phyloP scores from a whole-genome alignment of 768 basidiomycete species.

The Vararia minispora region DNA sequence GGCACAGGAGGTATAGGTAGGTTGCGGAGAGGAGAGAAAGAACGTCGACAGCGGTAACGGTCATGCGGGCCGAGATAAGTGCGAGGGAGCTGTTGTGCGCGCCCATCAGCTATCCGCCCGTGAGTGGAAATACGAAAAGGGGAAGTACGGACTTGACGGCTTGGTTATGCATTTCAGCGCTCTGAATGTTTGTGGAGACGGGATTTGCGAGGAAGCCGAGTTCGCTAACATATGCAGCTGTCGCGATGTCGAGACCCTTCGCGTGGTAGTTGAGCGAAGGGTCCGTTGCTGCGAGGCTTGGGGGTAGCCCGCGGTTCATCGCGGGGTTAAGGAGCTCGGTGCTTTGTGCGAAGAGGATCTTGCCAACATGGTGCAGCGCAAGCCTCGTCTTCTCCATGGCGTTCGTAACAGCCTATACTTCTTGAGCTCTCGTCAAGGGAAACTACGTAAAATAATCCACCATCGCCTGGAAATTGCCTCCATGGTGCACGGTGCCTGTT shows the following conservation, averaged over 20 bases:
- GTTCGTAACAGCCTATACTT: constrained; percentile 77
- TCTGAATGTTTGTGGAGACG: constrained; percentile 71
- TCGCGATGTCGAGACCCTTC: constrained; percentile 76
- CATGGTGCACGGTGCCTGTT: constrained; percentile 56
- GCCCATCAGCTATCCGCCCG: neutral
- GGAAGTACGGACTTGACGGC: constrained; percentile 59
- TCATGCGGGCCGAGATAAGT: constrained; percentile 68
- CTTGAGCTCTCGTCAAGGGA: too few relatives aligned
- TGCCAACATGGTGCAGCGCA: constrained; percentile 34
- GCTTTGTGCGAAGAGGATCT: constrained; percentile 34
- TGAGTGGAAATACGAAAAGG: constrained; percentile 11
- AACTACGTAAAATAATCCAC: too few relatives aligned
- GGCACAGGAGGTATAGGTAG: constrained; percentile 65
- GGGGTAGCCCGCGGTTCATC: constrained; percentile 75
- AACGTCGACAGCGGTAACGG: constrained; percentile 64
- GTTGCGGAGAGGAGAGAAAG: constrained; percentile 60
- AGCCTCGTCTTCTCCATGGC: constrained; percentile 80
- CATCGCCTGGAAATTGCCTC: constrained; percentile 84
- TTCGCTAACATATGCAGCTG: constrained; percentile 70
- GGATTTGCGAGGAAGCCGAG: constrained; percentile 76
- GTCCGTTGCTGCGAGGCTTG: constrained; percentile 64
- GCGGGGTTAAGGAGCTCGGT: constrained; percentile 66
- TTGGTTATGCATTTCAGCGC: constrained; percentile 86
- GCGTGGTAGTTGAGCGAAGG: constrained; percentile 70
- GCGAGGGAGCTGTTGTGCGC: constrained; percentile 62